Evolutionary conservation across 176 grass and related monocot genomes (phyloP).

Genomic region (Musa beccarii): DNA sequence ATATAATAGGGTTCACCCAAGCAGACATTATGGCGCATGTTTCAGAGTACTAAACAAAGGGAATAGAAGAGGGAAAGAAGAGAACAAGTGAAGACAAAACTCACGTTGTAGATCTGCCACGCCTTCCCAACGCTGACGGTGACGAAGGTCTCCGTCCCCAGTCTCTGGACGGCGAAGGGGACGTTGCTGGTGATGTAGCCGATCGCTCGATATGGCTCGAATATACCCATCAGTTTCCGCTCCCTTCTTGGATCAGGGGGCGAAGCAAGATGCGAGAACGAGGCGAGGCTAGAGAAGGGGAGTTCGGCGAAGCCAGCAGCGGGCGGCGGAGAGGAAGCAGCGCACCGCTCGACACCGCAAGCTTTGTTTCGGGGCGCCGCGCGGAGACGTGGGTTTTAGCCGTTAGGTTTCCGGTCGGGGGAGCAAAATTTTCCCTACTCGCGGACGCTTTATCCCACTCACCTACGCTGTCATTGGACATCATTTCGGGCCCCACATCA

Average conservation of each 20-base stretch:
- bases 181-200: slow-evolving; percentile 76
- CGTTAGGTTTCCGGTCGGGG: no score
- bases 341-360: no score
- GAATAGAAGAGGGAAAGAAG: background rate
- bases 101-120: slow-evolving; percentile 88
- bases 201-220: slow-evolving; percentile 88
- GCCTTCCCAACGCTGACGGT: slow-evolving; percentile 85
- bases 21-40: background rate
- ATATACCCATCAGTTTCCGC: slow-evolving; percentile 58
- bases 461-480: no score
- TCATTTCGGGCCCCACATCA: no score
- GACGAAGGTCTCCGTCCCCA: slow-evolving; percentile 85
- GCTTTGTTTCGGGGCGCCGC: no score
- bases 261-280: background rate
- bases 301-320: no score
- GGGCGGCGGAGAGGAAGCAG: background rate
- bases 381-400: no score
- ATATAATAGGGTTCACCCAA: background rate
- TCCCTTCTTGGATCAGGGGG: background rate
- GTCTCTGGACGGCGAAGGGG: slow-evolving; percentile 87
- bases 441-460: no score
- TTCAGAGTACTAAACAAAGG: background rate
- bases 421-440: no score
- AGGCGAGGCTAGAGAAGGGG: background rate
- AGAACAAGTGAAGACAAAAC: slow-evolving; percentile 1